Evolutionary conservation across 495 filamentous ascomycete genomes (phyloP).

Genomic region (Trichoderma reesei): DNA sequence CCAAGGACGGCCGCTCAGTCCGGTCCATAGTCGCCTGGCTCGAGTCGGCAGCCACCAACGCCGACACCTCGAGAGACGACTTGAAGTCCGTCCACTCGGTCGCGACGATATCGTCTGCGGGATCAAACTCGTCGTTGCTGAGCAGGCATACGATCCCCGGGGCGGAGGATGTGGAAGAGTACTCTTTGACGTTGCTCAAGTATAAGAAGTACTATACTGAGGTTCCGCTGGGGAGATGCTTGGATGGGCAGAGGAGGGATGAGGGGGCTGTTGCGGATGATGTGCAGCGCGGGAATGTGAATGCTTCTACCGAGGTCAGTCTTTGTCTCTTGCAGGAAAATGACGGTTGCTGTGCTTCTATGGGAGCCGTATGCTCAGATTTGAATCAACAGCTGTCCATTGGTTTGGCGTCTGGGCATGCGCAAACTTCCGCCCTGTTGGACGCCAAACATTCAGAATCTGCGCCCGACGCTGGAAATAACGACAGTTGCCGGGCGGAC

Average conservation of each 20-base stretch:
- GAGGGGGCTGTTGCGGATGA: not conserved
- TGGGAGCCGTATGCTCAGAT: not conserved
- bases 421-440: not conserved
- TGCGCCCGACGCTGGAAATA: not conserved
- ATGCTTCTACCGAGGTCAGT: not conserved
- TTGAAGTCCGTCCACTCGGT: not conserved
- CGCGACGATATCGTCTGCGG: not conserved
- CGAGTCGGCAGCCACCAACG: slow-evolving; percentile 10
- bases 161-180: slow-evolving; percentile 13
- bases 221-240: slow-evolving; percentile 19
- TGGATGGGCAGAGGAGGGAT: slow-evolving; percentile 14
- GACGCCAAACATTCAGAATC: not conserved
- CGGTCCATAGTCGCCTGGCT: slow-evolving; percentile 16
- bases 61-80: not conserved
- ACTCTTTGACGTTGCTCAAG: slow-evolving; percentile 21
- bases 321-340: not conserved
- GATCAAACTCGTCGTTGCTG: not conserved
- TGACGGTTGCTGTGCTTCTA: not conserved
- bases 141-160: not conserved
- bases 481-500: not conserved
- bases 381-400: not conserved
- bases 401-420: not conserved
- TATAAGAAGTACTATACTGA: slow-evolving; percentile 21
- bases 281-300: not conserved
- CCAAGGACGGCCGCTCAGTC: slow-evolving; percentile 12